Evolutionary conservation across 345 rosid genomes (phyloP), one percentile per base, ranked within the genome.

Genomic region (Reutealis trisperma): DNA sequence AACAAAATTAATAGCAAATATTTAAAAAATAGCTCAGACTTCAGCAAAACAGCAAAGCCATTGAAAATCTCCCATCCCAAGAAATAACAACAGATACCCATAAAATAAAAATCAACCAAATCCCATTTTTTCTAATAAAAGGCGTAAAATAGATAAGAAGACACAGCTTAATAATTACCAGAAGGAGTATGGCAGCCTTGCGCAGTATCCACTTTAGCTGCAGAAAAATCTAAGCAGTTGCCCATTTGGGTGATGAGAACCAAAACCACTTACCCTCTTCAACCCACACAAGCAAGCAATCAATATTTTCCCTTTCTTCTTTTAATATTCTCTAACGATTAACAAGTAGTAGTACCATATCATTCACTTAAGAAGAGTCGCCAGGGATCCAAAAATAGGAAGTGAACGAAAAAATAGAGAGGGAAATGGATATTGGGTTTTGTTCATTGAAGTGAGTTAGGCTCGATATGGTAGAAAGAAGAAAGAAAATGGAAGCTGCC

Each of bases 161-260:
- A 13, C 22, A 63, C 71, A 22, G 30, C 7, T 18, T 18, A 37
- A 15, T 6, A 44, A 44, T 67, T 78, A 78, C 81, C 81, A 45
- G 67, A 49, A 64, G 71, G 72, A 57, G 77, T 72, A 73, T 68
- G 44, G 10, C 75, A 74, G 59, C 74, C 51, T 57, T 41, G 78
- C 22, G 78, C 61, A 30, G 82, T 24, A 18, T 79, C 78, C 0
- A 69, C 82, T 75, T 69, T 79, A 24, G 78, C 70, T 16, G 78
- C 69, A 42, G 82, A 74, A 74, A 78, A 70, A 74, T 79, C 75
- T 45, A 79, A 74, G 54, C 82, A 79, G 78, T 79, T 79, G n/a
- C 82, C 82, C 82, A 79, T 79, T 41, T 42, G 66, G 44, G 16
- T 12, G 51, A 9, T 54, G 6, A 24, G 7, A 45, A 62, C 32